Evolutionary conservation across 148 eudicot species (phyloP).

Genomic region (Vaccinium vitisidaea): DNA sequence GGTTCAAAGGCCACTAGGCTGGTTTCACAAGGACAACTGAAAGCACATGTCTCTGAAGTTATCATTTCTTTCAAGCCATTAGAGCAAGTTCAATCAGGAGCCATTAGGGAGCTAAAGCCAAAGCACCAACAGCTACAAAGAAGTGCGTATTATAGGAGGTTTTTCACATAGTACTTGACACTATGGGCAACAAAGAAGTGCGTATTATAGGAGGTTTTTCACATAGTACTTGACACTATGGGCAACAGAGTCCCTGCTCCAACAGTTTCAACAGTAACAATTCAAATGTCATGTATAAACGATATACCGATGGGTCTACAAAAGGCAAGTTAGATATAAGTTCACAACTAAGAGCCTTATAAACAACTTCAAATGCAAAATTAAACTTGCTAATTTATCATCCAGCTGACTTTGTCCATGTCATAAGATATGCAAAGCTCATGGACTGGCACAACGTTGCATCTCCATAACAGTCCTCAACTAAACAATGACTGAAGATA

Average conservation of each 20-base stretch:
- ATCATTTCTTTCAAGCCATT: not conserved
- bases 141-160: not conserved
- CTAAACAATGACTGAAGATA: not conserved
- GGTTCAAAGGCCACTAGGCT: slow-evolving; percentile 9
- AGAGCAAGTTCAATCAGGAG: not conserved
- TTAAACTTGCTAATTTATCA: not conserved
- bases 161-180: not conserved
- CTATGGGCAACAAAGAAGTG: not conserved
- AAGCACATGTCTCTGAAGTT: not conserved
- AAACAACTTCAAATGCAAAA: not conserved
- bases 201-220: not conserved
- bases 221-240: not conserved
- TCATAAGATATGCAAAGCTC: not conserved
- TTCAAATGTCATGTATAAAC: not conserved
- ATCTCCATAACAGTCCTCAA: not conserved
- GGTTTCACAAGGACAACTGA: not conserved
- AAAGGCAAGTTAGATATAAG: not conserved
- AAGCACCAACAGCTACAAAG: not conserved
- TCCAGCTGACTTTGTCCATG: not conserved
- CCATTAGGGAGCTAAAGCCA: not conserved
- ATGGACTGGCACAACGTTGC: not conserved
- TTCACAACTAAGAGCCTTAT: not conserved
- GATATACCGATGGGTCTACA: not conserved
- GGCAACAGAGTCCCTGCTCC: not conserved
- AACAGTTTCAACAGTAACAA: not conserved